Evolutionary conservation across 176 grass and related monocot species (phyloP), one percentile per base, ranked within the genome.

Genomic region (Leersia perrieri): DNA sequence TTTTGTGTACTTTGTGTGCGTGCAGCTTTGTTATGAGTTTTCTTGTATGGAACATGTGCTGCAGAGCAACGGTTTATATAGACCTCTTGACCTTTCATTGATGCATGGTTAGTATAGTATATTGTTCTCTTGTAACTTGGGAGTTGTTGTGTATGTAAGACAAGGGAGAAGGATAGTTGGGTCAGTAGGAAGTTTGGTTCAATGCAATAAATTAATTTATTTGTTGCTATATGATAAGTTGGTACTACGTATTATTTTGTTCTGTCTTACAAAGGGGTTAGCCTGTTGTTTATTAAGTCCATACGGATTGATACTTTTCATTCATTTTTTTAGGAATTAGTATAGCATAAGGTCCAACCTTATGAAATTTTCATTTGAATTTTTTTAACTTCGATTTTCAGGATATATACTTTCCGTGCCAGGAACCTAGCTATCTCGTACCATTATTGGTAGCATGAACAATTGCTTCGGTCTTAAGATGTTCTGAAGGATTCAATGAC

Each of bases 11-110:
- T 44, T 77, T 41, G 31, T n/a, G n/a, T 64, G 75, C 49, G 49
- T 53, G 55, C 29, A 31, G 9, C 36, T 63, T n/a, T n/a, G n/a
- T n/a, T 77, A 63, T 63, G 74, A 9, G 7, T 55, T 11, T 61
- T 16, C 55, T 40, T 62, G 55, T 29, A 6, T 66, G 66, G 51
- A 53, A 70, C 12, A 2, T 45, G 57, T 70, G 78, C 66, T 7
- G 33, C 66, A 28, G 18, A 15, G 10, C 34, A 11, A 60, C n/a
- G 53, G 53, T 81, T 81, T 72, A 72, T 81, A 81, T 81, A 81
- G 79, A 30, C 35, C 4, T 38, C 12, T 32, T 60, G 62, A 31
- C 41, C 5, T 47, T 49, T 39, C 6, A 42, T 36, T 23, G 30
- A 63, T 55, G 49, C 44, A 5, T 47, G n/a, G n/a, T n/a, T n/a